Base-by-base conservation (phyloP, 352 stramenopile genomes). In the Globisporangium paroecandrum region DNA sequence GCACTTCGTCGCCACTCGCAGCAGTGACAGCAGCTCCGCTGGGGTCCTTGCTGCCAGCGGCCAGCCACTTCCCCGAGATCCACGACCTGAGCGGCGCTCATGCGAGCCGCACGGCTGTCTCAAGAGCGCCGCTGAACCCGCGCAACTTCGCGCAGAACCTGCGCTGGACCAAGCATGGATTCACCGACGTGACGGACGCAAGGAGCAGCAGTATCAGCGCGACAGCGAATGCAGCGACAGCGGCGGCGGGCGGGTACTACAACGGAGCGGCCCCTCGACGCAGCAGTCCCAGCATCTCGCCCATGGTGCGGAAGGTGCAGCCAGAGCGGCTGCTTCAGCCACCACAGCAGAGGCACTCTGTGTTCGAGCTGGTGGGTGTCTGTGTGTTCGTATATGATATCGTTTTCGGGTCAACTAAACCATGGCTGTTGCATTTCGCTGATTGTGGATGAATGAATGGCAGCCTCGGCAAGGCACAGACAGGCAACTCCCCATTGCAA, bases 11-110 rank as follows among this genome's bases (percentile, higher is more conserved):
- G 20, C 29, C 55, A 5, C 55, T 46, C 1, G 29, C 25, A 20
- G 2, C 18, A 24, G 20, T n/a, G 12, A 25, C 20, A 47, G 38
- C 13, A 47, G 38, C 38, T 20, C 18, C 55, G 32, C 55, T 60
- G 55, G 29, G 55, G 18, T 20, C 27, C 27, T 34, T 46, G 20
- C 20, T 34, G 29, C 34, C 34, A 54, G 29, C 36, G 7, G 55
- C 20, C n/a, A 27, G 46, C 46, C 74, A 86, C 58, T 89, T 89
- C 51, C 81, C 83, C 25, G 79, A 88, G 25, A 79, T 89, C 56
- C 72, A 69, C 53, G 79, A 91, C 56, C 13, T 54, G 18, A 64
- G 27, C 25, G 32, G 34, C 20, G 38, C 38, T 4, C 62, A 55
- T 29, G 3, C 25, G 64, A 59, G 46, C 8, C 47, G 56, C 58